A percentile compares a stretch with the other conserved stretches of the same genome.
Evolutionary conservation across 441 rosid species (phyloP).

Genomic region (Lagerstroemia fauriei): DNA sequence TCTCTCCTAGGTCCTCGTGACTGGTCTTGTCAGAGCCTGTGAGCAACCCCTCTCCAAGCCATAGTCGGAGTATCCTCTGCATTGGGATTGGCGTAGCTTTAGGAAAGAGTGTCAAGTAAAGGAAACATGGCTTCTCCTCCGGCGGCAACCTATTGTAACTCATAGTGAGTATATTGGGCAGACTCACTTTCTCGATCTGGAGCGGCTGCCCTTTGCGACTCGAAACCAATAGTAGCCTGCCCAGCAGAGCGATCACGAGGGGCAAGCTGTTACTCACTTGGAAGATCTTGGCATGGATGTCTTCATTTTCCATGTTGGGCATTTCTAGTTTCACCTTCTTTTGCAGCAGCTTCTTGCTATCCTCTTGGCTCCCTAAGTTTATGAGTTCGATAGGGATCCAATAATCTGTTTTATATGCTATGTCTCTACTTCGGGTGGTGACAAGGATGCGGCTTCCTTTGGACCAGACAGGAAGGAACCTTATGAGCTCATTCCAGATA

Average conservation of each 20-base stretch:
- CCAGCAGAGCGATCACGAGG: background rate
- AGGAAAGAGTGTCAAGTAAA: constrained; percentile 20
- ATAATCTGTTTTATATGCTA: background rate
- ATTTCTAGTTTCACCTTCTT: background rate
- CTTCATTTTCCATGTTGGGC: background rate
- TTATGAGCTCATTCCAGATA: background rate
- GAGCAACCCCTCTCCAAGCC: background rate
- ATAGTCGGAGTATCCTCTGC: constrained; percentile 14
- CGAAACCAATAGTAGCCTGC: background rate
- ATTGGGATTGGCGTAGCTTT: background rate
- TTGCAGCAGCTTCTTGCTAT: too few relatives aligned
- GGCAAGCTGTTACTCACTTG: background rate
- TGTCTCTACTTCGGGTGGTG: background rate
- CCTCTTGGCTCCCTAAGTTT: background rate
- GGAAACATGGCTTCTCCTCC: constrained; percentile 17
- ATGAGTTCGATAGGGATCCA: background rate
- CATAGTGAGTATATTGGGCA: background rate
- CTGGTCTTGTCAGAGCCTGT: too few relatives aligned
- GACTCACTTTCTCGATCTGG: background rate
- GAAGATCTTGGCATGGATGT: background rate
- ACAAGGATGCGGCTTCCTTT: background rate
- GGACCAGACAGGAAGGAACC: background rate
- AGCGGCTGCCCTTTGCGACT: too few relatives aligned
- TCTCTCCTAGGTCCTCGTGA: background rate
- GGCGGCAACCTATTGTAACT: constrained; percentile 3